Evolutionary conservation across 2,329 filamentous ascomycete species (phyloP).

Genomic region (Ascochyta fabae): DNA sequence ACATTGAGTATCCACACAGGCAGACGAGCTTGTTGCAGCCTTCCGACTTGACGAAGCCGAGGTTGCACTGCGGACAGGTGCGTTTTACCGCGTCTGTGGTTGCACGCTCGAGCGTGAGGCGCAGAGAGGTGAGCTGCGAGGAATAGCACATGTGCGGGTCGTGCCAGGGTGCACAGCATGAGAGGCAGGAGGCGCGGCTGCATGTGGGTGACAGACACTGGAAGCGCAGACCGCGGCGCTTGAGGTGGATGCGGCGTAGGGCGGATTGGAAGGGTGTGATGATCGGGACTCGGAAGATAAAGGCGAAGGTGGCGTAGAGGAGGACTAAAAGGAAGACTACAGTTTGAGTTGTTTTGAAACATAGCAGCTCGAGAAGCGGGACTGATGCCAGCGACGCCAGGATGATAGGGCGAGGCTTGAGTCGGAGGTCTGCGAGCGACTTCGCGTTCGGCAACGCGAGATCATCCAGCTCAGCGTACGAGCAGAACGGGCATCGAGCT

Average conservation of each 20-base stretch:
- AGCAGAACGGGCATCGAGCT: slow-evolving; percentile 86
- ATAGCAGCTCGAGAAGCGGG: slow-evolving; percentile 42
- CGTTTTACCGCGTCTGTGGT: slow-evolving; percentile 95
- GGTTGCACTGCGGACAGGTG: slow-evolving; percentile 89
- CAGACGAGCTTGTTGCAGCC: slow-evolving; percentile 98
- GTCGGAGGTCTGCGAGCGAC: slow-evolving; percentile 33
- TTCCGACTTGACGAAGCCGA: slow-evolving; percentile 88
- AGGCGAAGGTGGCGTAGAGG: slow-evolving; percentile 29
- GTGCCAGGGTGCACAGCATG: slow-evolving; percentile 81
- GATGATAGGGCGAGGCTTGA: slow-evolving; percentile 42
- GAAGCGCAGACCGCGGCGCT: slow-evolving; percentile 77
- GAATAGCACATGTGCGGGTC: slow-evolving; percentile 93
- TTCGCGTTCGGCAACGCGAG: slow-evolving; percentile 35
- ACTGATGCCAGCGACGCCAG: slow-evolving; percentile 35
- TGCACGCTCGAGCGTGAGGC: slow-evolving; percentile 88
- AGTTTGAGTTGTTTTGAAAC: slow-evolving; percentile 54
- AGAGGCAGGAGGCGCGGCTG: slow-evolving; percentile 74
- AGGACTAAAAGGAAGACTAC: slow-evolving; percentile 62
- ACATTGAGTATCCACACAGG: slow-evolving; percentile 96
- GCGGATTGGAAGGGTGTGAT: slow-evolving; percentile 62
- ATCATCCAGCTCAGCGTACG: slow-evolving; percentile 84
- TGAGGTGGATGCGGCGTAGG: slow-evolving; percentile 71
- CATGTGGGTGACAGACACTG: slow-evolving; percentile 75
- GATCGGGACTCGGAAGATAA: slow-evolving; percentile 34
- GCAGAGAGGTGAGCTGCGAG: slow-evolving; percentile 73